Evolutionary conservation across 208 protist genomes (phyloP).

Genomic region (Leishmania braziliensis): DNA sequence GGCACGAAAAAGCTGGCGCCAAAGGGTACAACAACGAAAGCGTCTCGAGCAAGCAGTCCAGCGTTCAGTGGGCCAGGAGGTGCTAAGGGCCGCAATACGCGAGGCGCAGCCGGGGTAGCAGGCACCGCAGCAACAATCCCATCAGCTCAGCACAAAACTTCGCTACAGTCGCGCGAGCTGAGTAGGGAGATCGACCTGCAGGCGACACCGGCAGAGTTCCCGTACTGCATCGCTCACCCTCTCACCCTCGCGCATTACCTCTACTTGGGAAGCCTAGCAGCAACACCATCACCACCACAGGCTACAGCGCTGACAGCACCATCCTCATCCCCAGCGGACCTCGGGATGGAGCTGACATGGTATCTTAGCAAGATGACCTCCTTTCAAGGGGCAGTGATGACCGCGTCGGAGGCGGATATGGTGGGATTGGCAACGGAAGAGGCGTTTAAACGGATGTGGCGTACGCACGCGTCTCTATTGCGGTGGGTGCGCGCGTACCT

Average conservation of each 20-base stretch:
- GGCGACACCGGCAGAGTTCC: slow-evolving; percentile 7
- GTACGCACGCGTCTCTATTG: slow-evolving; percentile 20
- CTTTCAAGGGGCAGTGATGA: slow-evolving; percentile 15
- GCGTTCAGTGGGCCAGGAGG: background rate
- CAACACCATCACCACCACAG: background rate
- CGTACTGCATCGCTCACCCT: slow-evolving; percentile 7
- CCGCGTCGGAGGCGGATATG: slow-evolving; percentile 1
- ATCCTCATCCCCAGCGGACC: background rate
- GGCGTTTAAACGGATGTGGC: slow-evolving; percentile 14
- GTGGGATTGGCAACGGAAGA: background rate
- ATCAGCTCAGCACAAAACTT: background rate
- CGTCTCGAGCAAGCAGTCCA: background rate
- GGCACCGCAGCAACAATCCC: background rate
- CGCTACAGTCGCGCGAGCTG: slow-evolving; percentile 2
- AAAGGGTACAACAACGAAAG: background rate
- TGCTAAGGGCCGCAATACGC: slow-evolving; percentile 11
- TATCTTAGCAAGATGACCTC: slow-evolving; percentile 18
- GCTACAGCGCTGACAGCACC: background rate
- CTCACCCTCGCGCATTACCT: slow-evolving; percentile 12
- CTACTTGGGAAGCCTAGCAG: background rate
- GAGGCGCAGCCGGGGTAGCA: slow-evolving; percentile 1
- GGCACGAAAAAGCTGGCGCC: background rate
- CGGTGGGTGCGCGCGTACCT: slow-evolving; percentile 24
- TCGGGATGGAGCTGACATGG: slow-evolving; percentile 16
- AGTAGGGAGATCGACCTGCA: slow-evolving; percentile 1